These are phyloP conservation scores for Massospora cicadina DNA, from an alignment of 371 early-diverging fungal genomes.

Conservation along the genomic window DNA sequence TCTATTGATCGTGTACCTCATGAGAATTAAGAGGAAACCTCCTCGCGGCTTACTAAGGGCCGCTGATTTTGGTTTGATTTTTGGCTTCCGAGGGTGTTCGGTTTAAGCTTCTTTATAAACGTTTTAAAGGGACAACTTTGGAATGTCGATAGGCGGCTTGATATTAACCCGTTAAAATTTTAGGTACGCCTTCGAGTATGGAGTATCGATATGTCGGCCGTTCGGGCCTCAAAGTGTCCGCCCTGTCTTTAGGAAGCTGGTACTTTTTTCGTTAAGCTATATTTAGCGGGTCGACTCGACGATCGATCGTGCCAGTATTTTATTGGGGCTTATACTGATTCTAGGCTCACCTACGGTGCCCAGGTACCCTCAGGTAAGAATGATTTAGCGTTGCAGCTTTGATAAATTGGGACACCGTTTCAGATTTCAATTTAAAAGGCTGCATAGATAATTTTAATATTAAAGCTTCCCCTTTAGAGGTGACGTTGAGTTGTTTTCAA, in stretches of 20 bases:
- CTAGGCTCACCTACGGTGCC: constrained; percentile 43
- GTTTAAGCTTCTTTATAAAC: too few relatives aligned
- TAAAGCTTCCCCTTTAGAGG: constrained; percentile 21
- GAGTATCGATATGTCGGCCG: constrained; percentile 64
- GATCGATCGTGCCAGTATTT: not conserved
- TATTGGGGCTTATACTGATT: constrained; percentile 15
- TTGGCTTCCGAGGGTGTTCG: too few relatives aligned
- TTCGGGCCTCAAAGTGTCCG: constrained; percentile 60
- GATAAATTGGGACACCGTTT: not conserved
- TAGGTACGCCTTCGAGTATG: constrained; percentile 25
- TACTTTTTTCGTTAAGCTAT: not conserved
- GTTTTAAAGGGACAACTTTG: too few relatives aligned
- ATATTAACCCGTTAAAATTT: too few relatives aligned
- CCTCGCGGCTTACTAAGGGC: too few relatives aligned
- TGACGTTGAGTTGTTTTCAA: constrained; percentile 44
- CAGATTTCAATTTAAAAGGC: not conserved
- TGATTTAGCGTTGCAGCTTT: not conserved
- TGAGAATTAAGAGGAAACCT: too few relatives aligned
- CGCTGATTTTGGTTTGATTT: too few relatives aligned
- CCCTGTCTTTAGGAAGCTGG: constrained; percentile 32
- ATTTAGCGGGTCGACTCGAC: not conserved
- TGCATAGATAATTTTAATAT: not conserved
- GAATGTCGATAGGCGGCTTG: too few relatives aligned
- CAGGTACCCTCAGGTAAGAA: constrained; percentile 14
- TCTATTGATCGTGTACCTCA: too few relatives aligned